Conservation (phyloP, 805 yeast genomes). For the Saccharomycopsis oosterbeekiorum region DNA sequence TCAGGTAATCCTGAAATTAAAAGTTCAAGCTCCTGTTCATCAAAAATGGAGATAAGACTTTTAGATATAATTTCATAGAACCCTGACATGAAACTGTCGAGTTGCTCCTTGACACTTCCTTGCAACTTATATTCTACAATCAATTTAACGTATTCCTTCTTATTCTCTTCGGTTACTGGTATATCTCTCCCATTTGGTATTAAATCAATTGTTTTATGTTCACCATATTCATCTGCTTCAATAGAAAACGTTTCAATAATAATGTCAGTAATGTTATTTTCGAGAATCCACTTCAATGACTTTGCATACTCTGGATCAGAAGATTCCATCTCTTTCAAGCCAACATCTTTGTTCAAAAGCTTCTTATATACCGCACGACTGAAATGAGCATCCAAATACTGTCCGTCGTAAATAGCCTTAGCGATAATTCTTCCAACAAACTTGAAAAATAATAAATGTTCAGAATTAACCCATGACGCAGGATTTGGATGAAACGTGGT, state of each 20-base stretch:
- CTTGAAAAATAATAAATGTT: conserved; percentile 84
- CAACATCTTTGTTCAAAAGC: conserved; percentile 67
- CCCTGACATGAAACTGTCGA: conserved; percentile 76
- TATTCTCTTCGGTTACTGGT: conserved; percentile 83
- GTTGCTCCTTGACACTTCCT: conserved; percentile 76
- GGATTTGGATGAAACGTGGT: conserved; percentile 95
- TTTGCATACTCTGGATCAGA: conserved; percentile 96
- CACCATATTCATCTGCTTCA: conserved; percentile 90
- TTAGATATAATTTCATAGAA: conserved; percentile 85
- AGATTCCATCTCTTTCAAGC: conserved; percentile 92
- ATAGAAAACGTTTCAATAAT: conserved; percentile 91
- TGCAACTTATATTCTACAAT: conserved; percentile 83
- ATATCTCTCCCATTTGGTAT: conserved; percentile 74
- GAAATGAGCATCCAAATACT: conserved; percentile 87
- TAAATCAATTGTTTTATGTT: conserved; percentile 72
- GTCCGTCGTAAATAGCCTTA: conserved; percentile 81
- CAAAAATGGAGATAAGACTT: conserved; percentile 76
- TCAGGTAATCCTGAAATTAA: conserved; percentile 93
- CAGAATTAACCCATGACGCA: conserved; percentile 86
- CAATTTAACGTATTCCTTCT: conserved; percentile 74
- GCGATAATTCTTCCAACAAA: conserved; percentile 92
- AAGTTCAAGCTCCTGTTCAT: conserved; percentile 90
- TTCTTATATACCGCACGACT: conserved; percentile 90
- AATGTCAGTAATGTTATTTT: conserved; percentile 87
- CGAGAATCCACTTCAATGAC: conserved; percentile 91